Evolutionary conservation across 768 basidiomycete species (phyloP).

Genomic region (Suillus hirtellus): DNA sequence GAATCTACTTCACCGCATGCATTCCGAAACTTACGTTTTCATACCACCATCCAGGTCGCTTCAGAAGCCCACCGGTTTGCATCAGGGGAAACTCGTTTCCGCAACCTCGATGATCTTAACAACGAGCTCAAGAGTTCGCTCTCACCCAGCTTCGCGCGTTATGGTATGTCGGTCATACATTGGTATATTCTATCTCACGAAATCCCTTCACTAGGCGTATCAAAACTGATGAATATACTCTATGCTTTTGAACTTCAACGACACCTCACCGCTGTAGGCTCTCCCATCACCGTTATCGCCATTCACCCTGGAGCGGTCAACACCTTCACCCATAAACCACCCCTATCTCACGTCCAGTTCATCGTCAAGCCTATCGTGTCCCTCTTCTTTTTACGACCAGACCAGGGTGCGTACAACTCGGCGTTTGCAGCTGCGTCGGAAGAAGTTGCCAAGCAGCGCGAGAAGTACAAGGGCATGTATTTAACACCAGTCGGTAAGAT

Average conservation of each 20-base stretch:
- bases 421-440: conserved; percentile 33
- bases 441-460: conserved; percentile 20
- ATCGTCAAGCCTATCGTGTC: conserved; percentile 22
- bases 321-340: conserved; percentile 16
- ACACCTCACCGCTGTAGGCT: conserved; percentile 37
- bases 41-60: conserved; percentile 29
- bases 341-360: conserved; percentile 11
- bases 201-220: conserved; percentile 35
- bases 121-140: conserved; percentile 29
- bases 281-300: conserved; percentile 30
- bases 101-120: conserved; percentile 37
- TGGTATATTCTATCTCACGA: background rate
- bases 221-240: conserved; percentile 54
- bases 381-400: conserved; percentile 20
- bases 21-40: background rate
- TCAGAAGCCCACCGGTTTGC: conserved; percentile 31
- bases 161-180: conserved; percentile 27
- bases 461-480: conserved; percentile 32
- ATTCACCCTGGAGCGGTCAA: conserved; percentile 33
- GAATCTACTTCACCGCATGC: background rate
- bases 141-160: conserved; percentile 26
- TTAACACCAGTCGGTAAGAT: conserved; percentile 28
- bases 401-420: conserved; percentile 29
- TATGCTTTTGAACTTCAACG: conserved; percentile 52
- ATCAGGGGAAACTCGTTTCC: conserved; percentile 27